phyloP scores from a whole-genome alignment of 2,329 filamentous ascomycete species.

The Bipolaris gigantea region DNA sequence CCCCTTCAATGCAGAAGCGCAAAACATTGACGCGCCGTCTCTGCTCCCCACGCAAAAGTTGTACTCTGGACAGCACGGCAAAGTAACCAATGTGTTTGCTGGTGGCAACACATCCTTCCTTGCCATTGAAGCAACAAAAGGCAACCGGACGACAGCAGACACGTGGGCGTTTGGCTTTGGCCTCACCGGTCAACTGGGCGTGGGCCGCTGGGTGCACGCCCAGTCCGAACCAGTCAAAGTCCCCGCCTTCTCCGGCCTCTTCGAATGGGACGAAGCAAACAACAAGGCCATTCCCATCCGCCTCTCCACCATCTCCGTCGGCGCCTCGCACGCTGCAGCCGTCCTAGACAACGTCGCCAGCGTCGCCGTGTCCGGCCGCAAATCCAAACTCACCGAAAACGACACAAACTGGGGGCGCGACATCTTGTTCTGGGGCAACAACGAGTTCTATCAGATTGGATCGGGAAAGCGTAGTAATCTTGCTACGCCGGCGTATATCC shows the following conservation, averaged over 20 bases:
- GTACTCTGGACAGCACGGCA: slow-evolving; percentile 68
- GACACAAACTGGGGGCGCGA: slow-evolving; percentile 89
- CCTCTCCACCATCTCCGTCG: slow-evolving; percentile 71
- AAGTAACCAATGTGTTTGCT: slow-evolving; percentile 77
- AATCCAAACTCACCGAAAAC: slow-evolving; percentile 52
- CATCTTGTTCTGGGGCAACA: slow-evolving; percentile 90
- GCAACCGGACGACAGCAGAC: slow-evolving; percentile 68
- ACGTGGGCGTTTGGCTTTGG: slow-evolving; percentile 87
- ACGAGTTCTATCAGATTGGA: slow-evolving; percentile 90
- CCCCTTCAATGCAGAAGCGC: slow-evolving; percentile 64
- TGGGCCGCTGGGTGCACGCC: slow-evolving; percentile 85
- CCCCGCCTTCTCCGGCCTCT: slow-evolving; percentile 78
- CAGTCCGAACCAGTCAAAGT: slow-evolving; percentile 78
- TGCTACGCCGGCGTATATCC: slow-evolving; percentile 74
- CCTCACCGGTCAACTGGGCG: slow-evolving; percentile 80
- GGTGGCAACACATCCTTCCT: slow-evolving; percentile 89
- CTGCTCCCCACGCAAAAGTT: slow-evolving; percentile 71
- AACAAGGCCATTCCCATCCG: slow-evolving; percentile 75
- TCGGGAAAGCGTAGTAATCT: slow-evolving; percentile 86
- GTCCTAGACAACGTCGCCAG: slow-evolving; percentile 80
- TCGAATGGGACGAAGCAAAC: slow-evolving; percentile 79
- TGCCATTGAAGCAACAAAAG: slow-evolving; percentile 72
- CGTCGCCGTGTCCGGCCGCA: slow-evolving; percentile 56
- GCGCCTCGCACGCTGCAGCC: slow-evolving; percentile 78
- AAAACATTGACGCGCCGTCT: slow-evolving; percentile 69